Percentiles rank a stretch among this genome's conserved stretches.
Evolutionary conservation across 108 stramenopile species (phyloP).

Genomic region (Mayamaea pseudoterrestris): DNA sequence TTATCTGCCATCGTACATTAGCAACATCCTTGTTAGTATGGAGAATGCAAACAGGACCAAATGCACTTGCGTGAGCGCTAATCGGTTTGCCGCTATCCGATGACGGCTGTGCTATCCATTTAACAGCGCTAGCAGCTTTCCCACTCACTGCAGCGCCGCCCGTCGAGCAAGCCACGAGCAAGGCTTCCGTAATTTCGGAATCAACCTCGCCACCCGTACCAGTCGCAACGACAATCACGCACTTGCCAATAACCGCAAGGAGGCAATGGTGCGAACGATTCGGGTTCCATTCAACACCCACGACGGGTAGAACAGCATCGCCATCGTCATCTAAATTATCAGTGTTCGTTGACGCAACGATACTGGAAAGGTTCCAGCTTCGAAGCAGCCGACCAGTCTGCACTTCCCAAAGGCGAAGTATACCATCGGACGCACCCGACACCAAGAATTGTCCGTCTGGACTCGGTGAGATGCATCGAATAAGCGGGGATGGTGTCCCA

Average conservation of each 20-base stretch:
- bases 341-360: slow-evolving; percentile 5
- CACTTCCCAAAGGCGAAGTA: slow-evolving; percentile 93
- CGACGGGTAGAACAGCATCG: slow-evolving; percentile 31
- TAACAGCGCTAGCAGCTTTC: slow-evolving; percentile 72
- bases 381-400: slow-evolving; percentile 63
- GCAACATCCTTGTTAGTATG: slow-evolving; percentile 53
- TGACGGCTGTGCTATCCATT: slow-evolving; percentile 24
- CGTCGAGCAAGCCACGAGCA: slow-evolving; percentile 48
- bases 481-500: slow-evolving; percentile 28
- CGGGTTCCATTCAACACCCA: slow-evolving; percentile 87
- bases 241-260: slow-evolving; percentile 60
- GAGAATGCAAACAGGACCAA: slow-evolving; percentile 49
- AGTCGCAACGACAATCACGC: slow-evolving; percentile 76
- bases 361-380: slow-evolving; percentile 54
- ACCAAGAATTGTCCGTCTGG: slow-evolving; percentile 96
- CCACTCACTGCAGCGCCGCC: slow-evolving; percentile 61
- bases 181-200: slow-evolving; percentile 72
- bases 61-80: slow-evolving; percentile 18
- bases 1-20: slow-evolving; percentile 83
- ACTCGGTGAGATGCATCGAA: slow-evolving; percentile 74
- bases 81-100: slow-evolving; percentile 15
- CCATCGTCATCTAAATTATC: slow-evolving; percentile 21
- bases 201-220: slow-evolving; percentile 78
- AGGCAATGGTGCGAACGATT: slow-evolving; percentile 79
- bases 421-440: slow-evolving; percentile 83